Base-by-base conservation (phyloP, 345 rosid species). In the Lagerstroemia speciosa region DNA sequence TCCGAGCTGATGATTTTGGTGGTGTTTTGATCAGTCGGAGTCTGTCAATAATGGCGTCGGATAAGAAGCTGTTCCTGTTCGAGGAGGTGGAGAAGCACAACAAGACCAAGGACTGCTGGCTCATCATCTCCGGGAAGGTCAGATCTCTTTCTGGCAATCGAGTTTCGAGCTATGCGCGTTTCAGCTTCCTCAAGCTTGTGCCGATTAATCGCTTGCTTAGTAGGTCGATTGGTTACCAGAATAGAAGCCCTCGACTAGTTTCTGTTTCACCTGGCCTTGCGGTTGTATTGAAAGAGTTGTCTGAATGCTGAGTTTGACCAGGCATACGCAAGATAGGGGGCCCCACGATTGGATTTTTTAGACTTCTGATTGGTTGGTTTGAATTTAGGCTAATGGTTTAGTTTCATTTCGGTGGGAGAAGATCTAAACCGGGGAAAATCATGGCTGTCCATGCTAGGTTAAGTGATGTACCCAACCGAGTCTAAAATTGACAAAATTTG, bases 61-160 rank as follows among this genome's bases (percentile, higher is more conserved):
- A 76, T 60, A 67, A 79, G 46, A 93, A 89, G 80, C 69, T 82
- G 57, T 79, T 79, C 67, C 2, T 6, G 7, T 93, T 89, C 55
- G 96, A 91, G 67, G 95, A 91, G 77, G 94, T 93, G 41, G 78
- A 84, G 14, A 58, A 73, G 79, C 98, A 93, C 93, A 84, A 86
- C 88, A 67, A 85, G 73, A 85, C 71, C 65, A 82, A 93, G 74
- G 98, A 93, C 78, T 93, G 98, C 68, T 93, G 98, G 98, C 86
- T 93, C 72, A 69, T 93, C 58, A 85, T 93, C 45, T 73, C 90
- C 50, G 95, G 90, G 37, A 93, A 93, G 97, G 98, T 93, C 71
- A 73, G 89, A 81, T 78, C 86, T 76, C 50, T 62, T 31, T 50
- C 40, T 52, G 22, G 7, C 38, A 36, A 9, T 36, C 38, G 38